Evolutionary conservation across 352 stramenopile species (phyloP).

Genomic region (Pythium phragmiticola): DNA sequence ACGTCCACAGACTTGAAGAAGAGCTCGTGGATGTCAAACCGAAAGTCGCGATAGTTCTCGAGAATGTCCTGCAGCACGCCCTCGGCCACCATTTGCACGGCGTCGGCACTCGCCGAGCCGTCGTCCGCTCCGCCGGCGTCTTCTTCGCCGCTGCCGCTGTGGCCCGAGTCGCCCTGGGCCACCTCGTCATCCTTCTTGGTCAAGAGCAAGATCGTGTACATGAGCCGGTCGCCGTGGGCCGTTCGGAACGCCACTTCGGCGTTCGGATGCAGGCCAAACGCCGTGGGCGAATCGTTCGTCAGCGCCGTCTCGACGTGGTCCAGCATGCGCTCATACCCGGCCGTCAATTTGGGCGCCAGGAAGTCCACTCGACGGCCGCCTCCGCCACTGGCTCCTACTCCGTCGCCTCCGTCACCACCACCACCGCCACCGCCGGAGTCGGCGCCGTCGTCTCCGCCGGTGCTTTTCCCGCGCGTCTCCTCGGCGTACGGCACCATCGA

Average conservation of each 20-base stretch:
- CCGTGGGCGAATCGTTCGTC: conserved; percentile 78
- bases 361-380: conserved; percentile 54
- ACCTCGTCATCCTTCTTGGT: conserved; percentile 47
- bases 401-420: conserved; percentile 7
- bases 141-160: neutral
- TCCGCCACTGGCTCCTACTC: conserved; percentile 3
- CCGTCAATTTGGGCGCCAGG: conserved; percentile 64
- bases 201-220: conserved; percentile 81
- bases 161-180: neutral
- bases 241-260: conserved; percentile 92
- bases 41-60: conserved; percentile 86
- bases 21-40: conserved; percentile 80
- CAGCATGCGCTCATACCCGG: conserved; percentile 78
- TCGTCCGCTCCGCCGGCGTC: neutral
- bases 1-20: conserved; percentile 59
- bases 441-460: conserved; percentile 23
- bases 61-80: conserved; percentile 89
- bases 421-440: conserved; percentile 15
- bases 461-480: conserved; percentile 29
- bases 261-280: conserved; percentile 93
- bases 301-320: conserved; percentile 88
- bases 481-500: conserved; percentile 88
- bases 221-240: conserved; percentile 69
- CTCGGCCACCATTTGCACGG: conserved; percentile 79
- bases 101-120: conserved; percentile 48